Evolutionary conservation across 169 alveolate genomes (phyloP), one percentile per base, ranked within the genome.

Genomic region (Plasmodium billcollinsi): DNA sequence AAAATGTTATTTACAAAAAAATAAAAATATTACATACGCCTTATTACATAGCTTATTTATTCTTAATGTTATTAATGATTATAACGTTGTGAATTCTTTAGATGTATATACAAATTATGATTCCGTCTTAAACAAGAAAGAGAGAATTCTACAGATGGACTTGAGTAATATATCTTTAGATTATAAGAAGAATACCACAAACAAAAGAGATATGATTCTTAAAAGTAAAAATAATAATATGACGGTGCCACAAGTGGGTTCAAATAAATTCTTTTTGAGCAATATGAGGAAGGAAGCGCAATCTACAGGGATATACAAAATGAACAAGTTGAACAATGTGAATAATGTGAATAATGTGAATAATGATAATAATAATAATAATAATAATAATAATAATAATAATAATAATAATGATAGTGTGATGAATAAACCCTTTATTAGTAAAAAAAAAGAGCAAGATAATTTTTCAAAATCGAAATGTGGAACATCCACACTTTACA

Each of bases 31-130:
- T 47, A 90, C 93, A 1, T 92, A 92, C 54, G 93, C 93, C 18
- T 59, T 92, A 20, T 86, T 92, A 7, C 95, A 92, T 47, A 88
- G 94, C 52, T 85, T 89, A 26, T 92, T 88, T 18, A 78, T 92
- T 12, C 18, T 92, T 20, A 88, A 92, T 52, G 58, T 92, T 50
- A 88, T 88, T 1, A 92, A 88, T 47, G 95, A 92, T 4, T 78
- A 80, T 62, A 12, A 20, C 18, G 21, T 33, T n/a, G 24, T 26
- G 2, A 66, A 56, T 9, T 58, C 56, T 24, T 26, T 69, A 5
- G 18, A 80, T 24, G 11, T 80, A 2, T 45, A 12, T 15, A 39
- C 70, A 9, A 69, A 71, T 80, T 49, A 80, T 4, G 80, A 80
- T 11, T 49, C 83, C 5, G 1, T 67, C 24, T 12, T 80, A 61